A percentile compares a stretch with the other conserved stretches of the same genome.
These are phyloP conservation scores for Aspergillus eucalypticola DNA, from an alignment of 2,329 filamentous ascomycete genomes.

Conservation along the genomic window DNA sequence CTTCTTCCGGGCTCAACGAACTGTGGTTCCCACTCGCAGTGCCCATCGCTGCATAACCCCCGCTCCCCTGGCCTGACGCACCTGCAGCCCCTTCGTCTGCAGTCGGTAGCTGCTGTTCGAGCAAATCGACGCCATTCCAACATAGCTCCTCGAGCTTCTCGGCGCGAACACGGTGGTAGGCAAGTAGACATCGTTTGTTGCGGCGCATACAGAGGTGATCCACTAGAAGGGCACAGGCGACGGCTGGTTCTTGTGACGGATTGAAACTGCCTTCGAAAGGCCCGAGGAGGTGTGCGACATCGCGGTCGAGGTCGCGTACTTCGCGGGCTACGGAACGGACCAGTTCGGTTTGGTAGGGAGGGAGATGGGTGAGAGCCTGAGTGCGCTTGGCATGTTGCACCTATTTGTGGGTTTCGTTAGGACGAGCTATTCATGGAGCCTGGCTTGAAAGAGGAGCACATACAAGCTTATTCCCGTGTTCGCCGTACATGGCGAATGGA, in stretches of 20 bases:
- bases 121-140: slow-evolving; percentile 83
- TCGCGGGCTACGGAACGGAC: slow-evolving; percentile 86
- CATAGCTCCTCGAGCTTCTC: slow-evolving; percentile 92
- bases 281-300: slow-evolving; percentile 75
- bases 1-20: slow-evolving; percentile 90
- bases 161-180: slow-evolving; percentile 86
- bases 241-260: slow-evolving; percentile 76
- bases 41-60: slow-evolving; percentile 34
- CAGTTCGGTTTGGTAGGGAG: slow-evolving; percentile 88
- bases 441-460: slow-evolving; percentile 20
- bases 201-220: slow-evolving; percentile 93
- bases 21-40: slow-evolving; percentile 56
- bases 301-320: slow-evolving; percentile 88
- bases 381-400: slow-evolving; percentile 96
- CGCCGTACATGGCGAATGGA: slow-evolving; percentile 71
- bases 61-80: slow-evolving; percentile 10
- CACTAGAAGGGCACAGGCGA: slow-evolving; percentile 84
- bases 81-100: slow-evolving; percentile 40
- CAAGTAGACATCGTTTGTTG: slow-evolving; percentile 92
- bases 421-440: not conserved
- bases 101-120: slow-evolving; percentile 65
- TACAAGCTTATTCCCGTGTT: slow-evolving; percentile 82
- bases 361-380: slow-evolving; percentile 79
- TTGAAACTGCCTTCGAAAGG: slow-evolving; percentile 85
- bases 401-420: slow-evolving; percentile 47